Conservation (phyloP, 768 basidiomycete species). For the Kwoniella dejecticola region DNA sequence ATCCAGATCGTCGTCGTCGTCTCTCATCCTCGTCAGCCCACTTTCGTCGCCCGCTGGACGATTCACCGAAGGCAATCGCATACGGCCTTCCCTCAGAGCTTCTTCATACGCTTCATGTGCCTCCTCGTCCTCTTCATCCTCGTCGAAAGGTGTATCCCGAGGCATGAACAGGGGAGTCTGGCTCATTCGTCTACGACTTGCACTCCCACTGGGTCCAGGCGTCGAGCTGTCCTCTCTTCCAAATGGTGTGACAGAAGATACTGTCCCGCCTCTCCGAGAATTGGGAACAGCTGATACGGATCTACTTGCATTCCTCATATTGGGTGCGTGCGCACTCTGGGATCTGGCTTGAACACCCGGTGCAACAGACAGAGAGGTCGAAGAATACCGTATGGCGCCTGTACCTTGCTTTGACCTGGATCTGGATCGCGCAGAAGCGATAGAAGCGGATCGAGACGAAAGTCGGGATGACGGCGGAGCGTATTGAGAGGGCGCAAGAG, state of each 20-base stretch:
- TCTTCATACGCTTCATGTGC: slow-evolving; percentile 45
- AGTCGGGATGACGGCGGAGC: slow-evolving; percentile 48
- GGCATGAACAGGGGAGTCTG: slow-evolving; percentile 46
- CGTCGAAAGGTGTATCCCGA: slow-evolving; percentile 47
- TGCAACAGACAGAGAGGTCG: slow-evolving; percentile 30
- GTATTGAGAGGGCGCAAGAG: slow-evolving; percentile 38
- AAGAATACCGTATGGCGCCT: slow-evolving; percentile 27
- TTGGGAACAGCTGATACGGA: slow-evolving; percentile 45
- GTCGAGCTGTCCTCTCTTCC: slow-evolving; percentile 24
- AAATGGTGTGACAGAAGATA: slow-evolving; percentile 27
- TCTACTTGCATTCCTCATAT: slow-evolving; percentile 44
- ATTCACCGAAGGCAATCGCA: slow-evolving; percentile 35
- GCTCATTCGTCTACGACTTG: slow-evolving; percentile 20
- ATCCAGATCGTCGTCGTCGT: slow-evolving; percentile 43
- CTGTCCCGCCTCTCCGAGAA: slow-evolving; percentile 41
- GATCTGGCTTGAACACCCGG: slow-evolving; percentile 8
- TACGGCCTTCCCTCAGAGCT: slow-evolving; percentile 40
- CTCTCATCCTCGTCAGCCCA: slow-evolving; percentile 19
- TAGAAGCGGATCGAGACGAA: slow-evolving; percentile 46
- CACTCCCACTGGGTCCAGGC: slow-evolving; percentile 28
- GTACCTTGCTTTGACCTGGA: slow-evolving; percentile 41
- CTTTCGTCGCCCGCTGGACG: slow-evolving; percentile 33
- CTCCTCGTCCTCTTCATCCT: slow-evolving; percentile 52
- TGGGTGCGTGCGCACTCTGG: slow-evolving; percentile 10
- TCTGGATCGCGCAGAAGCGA: slow-evolving; percentile 37